These are phyloP conservation scores for Aspergillus chevalieri DNA, from an alignment of 2,329 filamentous ascomycete genomes.

Conservation along the genomic window DNA sequence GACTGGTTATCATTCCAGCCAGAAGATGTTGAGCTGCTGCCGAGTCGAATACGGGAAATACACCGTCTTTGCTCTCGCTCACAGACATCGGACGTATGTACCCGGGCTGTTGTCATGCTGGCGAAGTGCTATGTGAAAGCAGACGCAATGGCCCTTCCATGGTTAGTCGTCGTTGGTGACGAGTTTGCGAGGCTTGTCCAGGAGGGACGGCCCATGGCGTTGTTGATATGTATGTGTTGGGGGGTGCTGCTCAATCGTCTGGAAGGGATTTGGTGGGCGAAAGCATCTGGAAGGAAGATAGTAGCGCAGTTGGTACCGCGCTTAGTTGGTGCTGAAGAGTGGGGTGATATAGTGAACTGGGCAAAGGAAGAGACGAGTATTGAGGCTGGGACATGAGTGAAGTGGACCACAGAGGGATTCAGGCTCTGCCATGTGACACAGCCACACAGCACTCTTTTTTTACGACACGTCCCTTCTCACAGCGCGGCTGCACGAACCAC, in stretches of 20 bases:
- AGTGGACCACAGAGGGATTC: no score
- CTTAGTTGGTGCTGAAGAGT: background rate
- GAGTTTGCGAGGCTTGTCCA: conserved; percentile 1
- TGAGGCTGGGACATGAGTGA: background rate
- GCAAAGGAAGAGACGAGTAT: background rate
- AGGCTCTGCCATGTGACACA: no score
- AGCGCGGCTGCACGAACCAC: background rate
- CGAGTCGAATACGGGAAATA: no score
- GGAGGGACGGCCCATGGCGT: conserved; percentile 2
- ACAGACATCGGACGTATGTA: no score
- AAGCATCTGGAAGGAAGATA: background rate
- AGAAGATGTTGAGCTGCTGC: no score
- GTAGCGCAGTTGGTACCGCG: background rate
- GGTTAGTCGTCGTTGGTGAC: background rate
- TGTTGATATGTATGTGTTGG: conserved; percentile 11
- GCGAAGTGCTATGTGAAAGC: background rate
- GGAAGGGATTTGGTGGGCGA: conserved; percentile 8
- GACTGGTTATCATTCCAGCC: no score
- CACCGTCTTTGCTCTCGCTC: no score
- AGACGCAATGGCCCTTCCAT: background rate
- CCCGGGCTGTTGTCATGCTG: background rate
- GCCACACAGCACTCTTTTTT: no score
- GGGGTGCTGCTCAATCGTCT: conserved; percentile 5
- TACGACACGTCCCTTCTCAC: background rate
- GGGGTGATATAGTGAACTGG: background rate